These are phyloP conservation scores for Coemansia sp. DNA, from an alignment of 192 early-diverging fungal species.

Conservation along the genomic window DNA sequence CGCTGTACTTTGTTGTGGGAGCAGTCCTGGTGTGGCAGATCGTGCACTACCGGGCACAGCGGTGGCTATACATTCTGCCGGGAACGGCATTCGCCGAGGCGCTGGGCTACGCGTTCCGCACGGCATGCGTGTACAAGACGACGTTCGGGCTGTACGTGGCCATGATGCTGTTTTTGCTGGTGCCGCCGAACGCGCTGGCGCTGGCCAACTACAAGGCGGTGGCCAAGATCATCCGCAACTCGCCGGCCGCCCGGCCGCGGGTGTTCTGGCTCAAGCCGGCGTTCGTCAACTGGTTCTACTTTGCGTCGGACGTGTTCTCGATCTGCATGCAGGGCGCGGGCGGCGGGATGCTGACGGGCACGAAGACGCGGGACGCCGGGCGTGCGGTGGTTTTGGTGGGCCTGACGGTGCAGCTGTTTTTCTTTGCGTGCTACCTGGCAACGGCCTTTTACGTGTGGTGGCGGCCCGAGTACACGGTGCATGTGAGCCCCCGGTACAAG, in stretches of 20 bases:
- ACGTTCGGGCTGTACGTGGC: constrained; percentile 37
- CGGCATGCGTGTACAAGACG: constrained; percentile 30
- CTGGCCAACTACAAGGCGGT: constrained; percentile 44
- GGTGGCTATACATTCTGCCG: constrained; percentile 36
- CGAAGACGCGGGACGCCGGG: constrained; percentile 14
- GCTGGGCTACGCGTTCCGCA: constrained; percentile 38
- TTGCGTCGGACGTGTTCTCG: constrained; percentile 47
- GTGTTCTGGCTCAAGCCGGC: constrained; percentile 30
- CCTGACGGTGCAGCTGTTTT: constrained; percentile 37
- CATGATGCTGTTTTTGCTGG: constrained; percentile 39
- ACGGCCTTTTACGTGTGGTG: constrained; percentile 33
- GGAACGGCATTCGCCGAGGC: constrained; percentile 34
- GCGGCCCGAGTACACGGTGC: constrained; percentile 20
- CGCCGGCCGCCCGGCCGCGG: background rate
- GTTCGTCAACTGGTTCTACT: constrained; percentile 53
- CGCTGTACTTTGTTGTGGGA: constrained; percentile 15
- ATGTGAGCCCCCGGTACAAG: constrained; percentile 7
- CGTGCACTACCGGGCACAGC: constrained; percentile 15
- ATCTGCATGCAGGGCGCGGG: constrained; percentile 51
- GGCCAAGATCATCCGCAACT: constrained; percentile 24
- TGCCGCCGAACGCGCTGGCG: constrained; percentile 37
- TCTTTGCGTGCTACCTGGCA: constrained; percentile 44
- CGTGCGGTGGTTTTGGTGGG: constrained; percentile 47
- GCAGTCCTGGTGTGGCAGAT: constrained; percentile 16
- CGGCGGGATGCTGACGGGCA: constrained; percentile 42